Percentiles rank a stretch among this genome's conserved stretches.
Conservation (phyloP, 805 yeast species). For the Debaryomyces prosopidis region DNA sequence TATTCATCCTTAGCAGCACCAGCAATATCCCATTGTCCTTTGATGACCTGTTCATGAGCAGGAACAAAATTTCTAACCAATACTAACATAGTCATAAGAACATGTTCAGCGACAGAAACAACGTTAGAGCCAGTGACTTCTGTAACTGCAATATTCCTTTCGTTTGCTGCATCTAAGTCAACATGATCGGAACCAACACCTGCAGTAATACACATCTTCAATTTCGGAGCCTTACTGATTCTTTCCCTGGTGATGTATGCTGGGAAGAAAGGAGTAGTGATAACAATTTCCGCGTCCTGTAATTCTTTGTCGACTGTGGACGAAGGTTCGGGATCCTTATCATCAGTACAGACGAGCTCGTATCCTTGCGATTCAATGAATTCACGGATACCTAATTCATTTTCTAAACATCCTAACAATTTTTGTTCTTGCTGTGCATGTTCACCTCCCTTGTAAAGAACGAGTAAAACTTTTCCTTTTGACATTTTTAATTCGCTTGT, state of each 20-base stretch:
- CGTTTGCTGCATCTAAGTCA: constrained; percentile 68
- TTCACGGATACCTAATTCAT: constrained; percentile 68
- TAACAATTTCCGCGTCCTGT: constrained; percentile 72
- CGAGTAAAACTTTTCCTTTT: constrained; percentile 49
- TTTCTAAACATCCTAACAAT: constrained; percentile 70
- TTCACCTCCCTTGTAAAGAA: constrained; percentile 56
- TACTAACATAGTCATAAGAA: constrained; percentile 67
- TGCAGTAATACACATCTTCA: constrained; percentile 72
- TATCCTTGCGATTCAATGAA: constrained; percentile 71
- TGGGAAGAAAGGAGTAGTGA: constrained; percentile 84
- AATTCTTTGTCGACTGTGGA: constrained; percentile 64
- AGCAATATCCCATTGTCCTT: constrained; percentile 75
- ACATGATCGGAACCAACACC: constrained; percentile 87
- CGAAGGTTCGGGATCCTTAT: constrained; percentile 61
- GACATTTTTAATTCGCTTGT: constrained; percentile 13
- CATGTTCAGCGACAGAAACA: constrained; percentile 80
- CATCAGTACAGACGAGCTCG: constrained; percentile 61
- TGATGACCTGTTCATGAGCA: constrained; percentile 66
- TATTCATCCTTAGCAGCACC: constrained; percentile 70
- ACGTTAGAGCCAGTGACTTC: constrained; percentile 87
- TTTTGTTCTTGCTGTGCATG: constrained; percentile 62
- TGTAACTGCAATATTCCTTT: constrained; percentile 63
- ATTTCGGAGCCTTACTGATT: constrained; percentile 66
- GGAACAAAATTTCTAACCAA: constrained; percentile 78
- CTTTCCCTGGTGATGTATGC: constrained; percentile 71